A percentile compares a stretch with the other conserved stretches of the same genome.
These are phyloP conservation scores for Hamigera avellanea DNA, from an alignment of 495 filamentous ascomycete species.

Conservation along the genomic window DNA sequence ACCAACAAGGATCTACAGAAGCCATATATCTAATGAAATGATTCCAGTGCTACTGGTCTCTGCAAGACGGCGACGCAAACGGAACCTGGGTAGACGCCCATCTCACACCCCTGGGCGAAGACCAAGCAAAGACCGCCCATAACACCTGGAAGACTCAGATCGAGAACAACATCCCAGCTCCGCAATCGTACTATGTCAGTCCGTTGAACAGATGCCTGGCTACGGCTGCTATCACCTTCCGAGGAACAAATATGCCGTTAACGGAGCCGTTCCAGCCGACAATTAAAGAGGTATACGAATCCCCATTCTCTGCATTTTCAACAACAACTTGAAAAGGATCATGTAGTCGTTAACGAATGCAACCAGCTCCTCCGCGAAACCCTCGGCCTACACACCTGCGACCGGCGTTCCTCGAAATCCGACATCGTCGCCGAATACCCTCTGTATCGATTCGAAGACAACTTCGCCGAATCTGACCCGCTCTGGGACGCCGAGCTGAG, in stretches of 20 bases:
- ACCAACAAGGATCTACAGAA: not conserved
- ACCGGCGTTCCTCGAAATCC: conserved; percentile 49
- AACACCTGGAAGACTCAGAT: conserved; percentile 50
- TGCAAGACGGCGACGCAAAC: conserved; percentile 55
- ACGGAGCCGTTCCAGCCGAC: conserved; percentile 45
- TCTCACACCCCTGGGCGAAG: conserved; percentile 50
- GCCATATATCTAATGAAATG: too few relatives aligned
- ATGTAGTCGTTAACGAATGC: too few relatives aligned
- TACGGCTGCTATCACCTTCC: conserved; percentile 54
- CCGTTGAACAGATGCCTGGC: conserved; percentile 61
- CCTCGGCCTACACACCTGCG: conserved; percentile 71
- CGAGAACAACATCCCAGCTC: conserved; percentile 43
- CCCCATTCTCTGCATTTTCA: not conserved
- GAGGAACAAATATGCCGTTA: conserved; percentile 36
- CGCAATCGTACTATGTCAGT: conserved; percentile 60
- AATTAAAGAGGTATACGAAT: conserved; percentile 49
- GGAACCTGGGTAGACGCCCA: conserved; percentile 62
- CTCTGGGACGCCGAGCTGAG: conserved; percentile 43
- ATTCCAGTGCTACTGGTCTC: conserved; percentile 56
- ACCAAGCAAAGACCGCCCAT: conserved; percentile 54
- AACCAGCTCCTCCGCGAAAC: conserved; percentile 53
- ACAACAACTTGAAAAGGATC: too few relatives aligned
- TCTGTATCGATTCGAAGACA: conserved; percentile 46
- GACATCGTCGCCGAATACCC: conserved; percentile 50
- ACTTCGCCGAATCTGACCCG: conserved; percentile 51